Evolutionary conservation across 768 basidiomycete genomes (phyloP), one percentile per base, ranked within the genome.

Genomic region (Hypholoma sublateritium): DNA sequence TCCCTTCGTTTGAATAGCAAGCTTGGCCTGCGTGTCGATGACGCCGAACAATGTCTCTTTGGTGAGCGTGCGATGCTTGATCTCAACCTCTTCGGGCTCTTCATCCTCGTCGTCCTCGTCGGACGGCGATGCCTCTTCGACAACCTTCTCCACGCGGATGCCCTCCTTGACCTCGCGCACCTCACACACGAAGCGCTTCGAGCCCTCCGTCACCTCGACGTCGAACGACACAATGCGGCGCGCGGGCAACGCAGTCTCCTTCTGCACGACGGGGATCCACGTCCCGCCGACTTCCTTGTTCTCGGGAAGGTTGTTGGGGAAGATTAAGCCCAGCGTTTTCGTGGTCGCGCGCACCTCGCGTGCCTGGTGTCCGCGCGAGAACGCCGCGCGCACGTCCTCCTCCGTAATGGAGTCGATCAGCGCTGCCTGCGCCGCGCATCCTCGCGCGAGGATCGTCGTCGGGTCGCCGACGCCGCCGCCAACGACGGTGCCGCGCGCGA

Each of bases 391-490:
- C 22, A 91, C 65, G 57, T 85, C 82, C 42, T 73, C 74, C 41
- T 82, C 80, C 39, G 77, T 77, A 43, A 76, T 74, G 3, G 78
- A 78, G 28, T 80, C 71, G 36, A 93, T 74, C 36, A 91, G 67
- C 45, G 81, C 81, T 1, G 88, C 91, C 67, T 93, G 91, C 39
- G 87, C 65, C 3, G 88, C 91, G 55, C 84, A 87, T n/a, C 91
- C 91, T 9, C 88, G 75, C 1, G 89, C 86, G 0, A 93, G 76
- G 47, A 92, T 78, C 9, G 89, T 87, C 0, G 88, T 91, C 0
- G 91, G 90, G 68, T 92, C 89, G 13, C 88, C 89, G 2, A 81
- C 71, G 17, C 88, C 88, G 0, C 88, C 89, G 41, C 88, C 89
- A 0, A 84, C 81, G 28, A 88, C 83, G 0, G 84, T 87, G 0